Evolutionary conservation across 176 grass and related monocot species (phyloP).

Genomic region (Musa itinerans): DNA sequence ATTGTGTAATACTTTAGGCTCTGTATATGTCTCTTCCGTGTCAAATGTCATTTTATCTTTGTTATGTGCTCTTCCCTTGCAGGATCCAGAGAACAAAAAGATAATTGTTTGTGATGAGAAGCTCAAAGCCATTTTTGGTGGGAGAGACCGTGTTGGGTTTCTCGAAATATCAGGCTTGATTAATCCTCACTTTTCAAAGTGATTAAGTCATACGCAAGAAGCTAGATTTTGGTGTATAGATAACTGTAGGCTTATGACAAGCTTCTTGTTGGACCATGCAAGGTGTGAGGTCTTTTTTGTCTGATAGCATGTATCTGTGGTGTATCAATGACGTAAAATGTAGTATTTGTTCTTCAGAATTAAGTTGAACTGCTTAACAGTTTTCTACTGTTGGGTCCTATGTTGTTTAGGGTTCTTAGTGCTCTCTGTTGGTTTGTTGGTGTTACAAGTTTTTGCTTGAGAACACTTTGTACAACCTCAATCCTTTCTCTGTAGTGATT

Average conservation of each 20-base stretch:
- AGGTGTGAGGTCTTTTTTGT: not conserved
- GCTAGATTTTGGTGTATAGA: slow-evolving; percentile 9
- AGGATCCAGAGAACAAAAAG: slow-evolving; percentile 80
- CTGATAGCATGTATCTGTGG: not conserved
- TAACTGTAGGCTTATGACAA: not conserved
- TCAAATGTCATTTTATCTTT: not conserved
- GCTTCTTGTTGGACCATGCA: not conserved
- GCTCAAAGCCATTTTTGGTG: slow-evolving; percentile 63
- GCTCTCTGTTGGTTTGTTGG: not conserved
- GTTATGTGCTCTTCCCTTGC: slow-evolving; percentile 12
- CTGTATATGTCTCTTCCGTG: not conserved
- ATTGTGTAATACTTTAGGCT: not conserved
- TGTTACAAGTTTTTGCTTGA: not conserved
- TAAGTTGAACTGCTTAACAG: not conserved
- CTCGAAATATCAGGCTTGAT: slow-evolving; percentile 82
- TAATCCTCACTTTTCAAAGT: slow-evolving; percentile 72
- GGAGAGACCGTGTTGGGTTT: slow-evolving; percentile 76
- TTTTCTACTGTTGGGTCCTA: not conserved
- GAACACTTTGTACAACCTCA: not conserved
- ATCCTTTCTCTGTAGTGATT: not conserved
- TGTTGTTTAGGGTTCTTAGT: not conserved
- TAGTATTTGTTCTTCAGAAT: not conserved
- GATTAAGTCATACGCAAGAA: not conserved
- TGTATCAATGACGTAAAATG: not conserved
- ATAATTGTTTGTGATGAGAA: slow-evolving; percentile 76